These are phyloP conservation scores for Leptographium galeiforme DNA, from an alignment of 2,329 filamentous ascomycete genomes.

Conservation along the genomic window DNA sequence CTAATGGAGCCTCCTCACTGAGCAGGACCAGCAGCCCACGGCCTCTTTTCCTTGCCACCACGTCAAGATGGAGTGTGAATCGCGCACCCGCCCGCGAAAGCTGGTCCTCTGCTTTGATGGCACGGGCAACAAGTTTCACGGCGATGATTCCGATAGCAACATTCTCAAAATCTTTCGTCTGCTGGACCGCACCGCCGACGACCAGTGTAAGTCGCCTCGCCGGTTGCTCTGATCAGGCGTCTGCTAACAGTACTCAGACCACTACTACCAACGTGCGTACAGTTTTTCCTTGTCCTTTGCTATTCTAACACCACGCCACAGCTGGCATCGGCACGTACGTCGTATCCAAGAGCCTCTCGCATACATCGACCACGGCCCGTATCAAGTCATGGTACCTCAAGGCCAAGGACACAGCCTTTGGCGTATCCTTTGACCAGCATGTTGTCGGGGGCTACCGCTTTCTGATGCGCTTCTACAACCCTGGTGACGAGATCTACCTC, in stretches of 20 bases:
- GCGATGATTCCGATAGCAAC: constrained; percentile 49
- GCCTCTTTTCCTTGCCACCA: no score
- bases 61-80: no score
- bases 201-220: constrained; percentile 35
- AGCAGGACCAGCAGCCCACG: no score
- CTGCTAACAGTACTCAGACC: constrained; percentile 19
- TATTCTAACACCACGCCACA: constrained; percentile 12
- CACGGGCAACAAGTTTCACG: constrained; percentile 50
- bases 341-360: constrained; percentile 43
- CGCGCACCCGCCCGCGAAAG: constrained; percentile 21
- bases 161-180: constrained; percentile 60
- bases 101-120: constrained; percentile 50
- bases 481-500: constrained; percentile 53
- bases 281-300: not conserved
- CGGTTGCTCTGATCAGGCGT: not conserved
- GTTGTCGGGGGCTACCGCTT: constrained; percentile 75
- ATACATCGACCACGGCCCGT: constrained; percentile 41
- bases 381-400: constrained; percentile 56
- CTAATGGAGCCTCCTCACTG: no score
- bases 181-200: constrained; percentile 47
- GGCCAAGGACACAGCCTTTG: constrained; percentile 66
- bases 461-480: constrained; percentile 58
- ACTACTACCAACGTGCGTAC: constrained; percentile 46
- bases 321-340: constrained; percentile 64
- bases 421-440: constrained; percentile 68